Evolutionary conservation across 331 rosid genomes (phyloP).

Genomic region (Dryas integrifolia): DNA sequence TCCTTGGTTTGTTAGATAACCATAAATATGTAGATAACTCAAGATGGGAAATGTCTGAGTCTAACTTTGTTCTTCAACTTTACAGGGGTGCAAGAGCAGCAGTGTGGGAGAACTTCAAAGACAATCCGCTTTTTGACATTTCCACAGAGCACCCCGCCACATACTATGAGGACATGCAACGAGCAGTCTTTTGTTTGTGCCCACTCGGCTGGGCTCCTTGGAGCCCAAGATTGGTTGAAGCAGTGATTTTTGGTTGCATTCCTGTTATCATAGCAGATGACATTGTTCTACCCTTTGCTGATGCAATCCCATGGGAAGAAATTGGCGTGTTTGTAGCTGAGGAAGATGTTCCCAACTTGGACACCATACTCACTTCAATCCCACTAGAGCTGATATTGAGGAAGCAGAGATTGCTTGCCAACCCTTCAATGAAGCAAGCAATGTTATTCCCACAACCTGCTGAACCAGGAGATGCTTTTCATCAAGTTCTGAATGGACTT

Average conservation of each 20-base stretch:
- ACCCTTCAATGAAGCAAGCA: conserved; percentile 98
- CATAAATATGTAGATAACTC: not conserved
- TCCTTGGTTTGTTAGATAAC: not conserved
- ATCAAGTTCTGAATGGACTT: conserved; percentile 88
- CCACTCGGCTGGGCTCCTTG: conserved; percentile 99
- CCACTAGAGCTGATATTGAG: conserved; percentile 73
- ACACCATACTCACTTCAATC: conserved; percentile 76
- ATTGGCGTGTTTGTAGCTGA: conserved; percentile 84
- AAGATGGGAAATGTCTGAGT: not conserved
- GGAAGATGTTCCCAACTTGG: conserved; percentile 79
- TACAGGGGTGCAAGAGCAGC: conserved; percentile 96
- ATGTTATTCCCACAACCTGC: conserved; percentile 93
- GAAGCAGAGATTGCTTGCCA: conserved; percentile 90
- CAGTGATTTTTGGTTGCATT: conserved; percentile 92
- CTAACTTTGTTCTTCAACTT: not conserved
- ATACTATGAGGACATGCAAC: conserved; percentile 96
- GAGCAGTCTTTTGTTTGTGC: conserved; percentile 90
- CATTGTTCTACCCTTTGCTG: conserved; percentile 91
- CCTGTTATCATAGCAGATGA: conserved; percentile 96
- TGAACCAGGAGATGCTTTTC: conserved; percentile 85
- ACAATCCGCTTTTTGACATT: conserved; percentile 88
- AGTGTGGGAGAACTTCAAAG: conserved; percentile 96
- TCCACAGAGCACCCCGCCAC: conserved; percentile 92
- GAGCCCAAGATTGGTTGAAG: conserved; percentile 96
- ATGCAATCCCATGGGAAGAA: conserved; percentile 98